A percentile compares a stretch with the other conserved stretches of the same genome.
phyloP scores from a whole-genome alignment of 2,329 filamentous ascomycete species.

The Rhynchosporium agropyri region DNA sequence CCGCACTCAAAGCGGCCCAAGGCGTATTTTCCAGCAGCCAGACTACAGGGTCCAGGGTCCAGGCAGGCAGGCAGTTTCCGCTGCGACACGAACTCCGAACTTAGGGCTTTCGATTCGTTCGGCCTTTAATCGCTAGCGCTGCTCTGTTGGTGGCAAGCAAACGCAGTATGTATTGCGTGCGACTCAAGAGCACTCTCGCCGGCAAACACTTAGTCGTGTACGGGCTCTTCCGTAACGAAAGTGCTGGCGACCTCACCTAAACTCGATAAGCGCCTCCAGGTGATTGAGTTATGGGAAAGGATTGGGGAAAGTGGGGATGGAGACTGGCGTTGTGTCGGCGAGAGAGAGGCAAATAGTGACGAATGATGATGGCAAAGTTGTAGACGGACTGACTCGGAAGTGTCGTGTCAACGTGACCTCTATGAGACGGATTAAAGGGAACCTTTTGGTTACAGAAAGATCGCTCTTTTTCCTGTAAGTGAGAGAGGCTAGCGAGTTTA shows the following conservation, averaged over 20 bases:
- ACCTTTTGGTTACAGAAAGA: too few species aligned
- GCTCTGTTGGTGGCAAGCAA: slow-evolving; percentile 31
- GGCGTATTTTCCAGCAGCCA: slow-evolving; percentile 30
- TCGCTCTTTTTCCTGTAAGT: not conserved
- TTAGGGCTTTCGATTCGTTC: too few species aligned
- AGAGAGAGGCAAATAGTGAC: not conserved
- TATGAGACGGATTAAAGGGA: too few species aligned
- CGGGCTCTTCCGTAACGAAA: slow-evolving; percentile 20
- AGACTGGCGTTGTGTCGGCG: not conserved
- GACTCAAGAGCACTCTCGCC: slow-evolving; percentile 29
- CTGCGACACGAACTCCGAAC: slow-evolving; percentile 31
- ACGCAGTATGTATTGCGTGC: slow-evolving; percentile 21
- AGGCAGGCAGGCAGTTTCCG: slow-evolving; percentile 20
- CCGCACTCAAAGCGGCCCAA: slow-evolving; percentile 6
- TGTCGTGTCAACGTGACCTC: not conserved
- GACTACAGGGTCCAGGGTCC: slow-evolving; percentile 28
- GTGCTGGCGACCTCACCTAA: slow-evolving; percentile 14
- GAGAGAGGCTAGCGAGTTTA: not conserved
- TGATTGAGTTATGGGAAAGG: not conserved
- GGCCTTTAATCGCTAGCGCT: not conserved
- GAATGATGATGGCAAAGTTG: slow-evolving; percentile 1
- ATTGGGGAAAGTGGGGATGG: not conserved
- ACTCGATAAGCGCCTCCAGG: not conserved
- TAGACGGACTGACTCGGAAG: not conserved
- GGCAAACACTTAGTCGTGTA: not conserved